phyloP scores from a whole-genome alignment of 768 basidiomycete genomes.

The Leccinum barrowsii region DNA sequence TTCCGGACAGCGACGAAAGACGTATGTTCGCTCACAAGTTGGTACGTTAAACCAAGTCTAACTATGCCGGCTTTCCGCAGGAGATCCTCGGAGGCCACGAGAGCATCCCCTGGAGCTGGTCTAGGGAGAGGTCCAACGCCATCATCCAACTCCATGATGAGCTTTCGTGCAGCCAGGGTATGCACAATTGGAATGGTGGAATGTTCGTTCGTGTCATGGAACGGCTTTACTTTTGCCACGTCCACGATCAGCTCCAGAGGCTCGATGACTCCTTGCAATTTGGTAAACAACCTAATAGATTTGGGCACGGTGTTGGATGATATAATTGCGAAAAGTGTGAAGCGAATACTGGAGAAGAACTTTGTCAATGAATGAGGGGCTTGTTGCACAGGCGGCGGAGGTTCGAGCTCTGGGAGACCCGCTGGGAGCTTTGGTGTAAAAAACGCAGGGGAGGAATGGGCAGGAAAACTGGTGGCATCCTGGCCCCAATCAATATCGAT shows the following conservation, averaged over 20 bases:
- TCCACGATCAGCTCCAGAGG: constrained; percentile 15
- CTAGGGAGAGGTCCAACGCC: constrained; percentile 31
- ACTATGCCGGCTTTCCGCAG: constrained; percentile 45
- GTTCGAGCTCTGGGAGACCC: constrained; percentile 27
- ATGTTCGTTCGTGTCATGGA: constrained; percentile 12
- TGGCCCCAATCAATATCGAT: constrained; percentile 49
- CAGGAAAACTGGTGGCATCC: neutral
- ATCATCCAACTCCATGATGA: constrained; percentile 52
- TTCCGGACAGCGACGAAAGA: constrained; percentile 54
- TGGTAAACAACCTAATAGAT: constrained; percentile 26
- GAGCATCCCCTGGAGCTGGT: constrained; percentile 22
- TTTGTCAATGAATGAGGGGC: constrained; percentile 29
- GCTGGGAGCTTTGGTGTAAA: constrained; percentile 16
- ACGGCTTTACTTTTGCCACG: constrained; percentile 27
- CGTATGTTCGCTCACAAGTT: constrained; percentile 49
- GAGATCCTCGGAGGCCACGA: constrained; percentile 29
- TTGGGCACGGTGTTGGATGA: constrained; percentile 22
- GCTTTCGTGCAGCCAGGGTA: constrained; percentile 48
- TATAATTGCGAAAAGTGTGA: constrained; percentile 34
- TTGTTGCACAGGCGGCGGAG: constrained; percentile 33
- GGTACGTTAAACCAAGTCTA: constrained; percentile 48
- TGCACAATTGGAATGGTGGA: constrained; percentile 41
- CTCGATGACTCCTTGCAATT: constrained; percentile 23
- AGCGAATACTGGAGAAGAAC: constrained; percentile 34
- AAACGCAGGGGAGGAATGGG: constrained; percentile 10